These are phyloP conservation scores for Dipteronia dyeriana DNA, from an alignment of 345 rosid species.

Conservation along the genomic window DNA sequence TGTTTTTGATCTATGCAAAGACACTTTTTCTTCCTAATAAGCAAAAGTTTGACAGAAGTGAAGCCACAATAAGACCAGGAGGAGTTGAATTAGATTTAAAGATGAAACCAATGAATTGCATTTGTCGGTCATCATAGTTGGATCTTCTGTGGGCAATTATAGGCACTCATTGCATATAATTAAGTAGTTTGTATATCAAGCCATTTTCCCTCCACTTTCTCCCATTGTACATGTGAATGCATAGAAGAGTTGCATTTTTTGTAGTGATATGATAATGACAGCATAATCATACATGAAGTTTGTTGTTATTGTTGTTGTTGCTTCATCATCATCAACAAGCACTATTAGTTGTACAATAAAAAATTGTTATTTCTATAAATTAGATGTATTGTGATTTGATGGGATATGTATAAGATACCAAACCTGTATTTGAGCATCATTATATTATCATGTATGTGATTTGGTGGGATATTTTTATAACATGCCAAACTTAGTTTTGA, in stretches of 20 bases:
- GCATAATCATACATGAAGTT: not conserved
- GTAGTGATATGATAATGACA: not conserved
- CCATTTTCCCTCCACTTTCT: not conserved
- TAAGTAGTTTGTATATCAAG: not conserved
- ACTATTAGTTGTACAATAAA: not conserved
- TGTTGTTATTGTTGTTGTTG: no score
- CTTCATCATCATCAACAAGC: not conserved
- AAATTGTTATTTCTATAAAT: not conserved
- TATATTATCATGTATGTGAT: not conserved
- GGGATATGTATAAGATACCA: not conserved
- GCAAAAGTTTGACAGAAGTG: not conserved
- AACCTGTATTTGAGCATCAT: not conserved
- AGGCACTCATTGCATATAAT: not conserved
- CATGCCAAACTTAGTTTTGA: not conserved
- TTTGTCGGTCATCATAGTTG: not conserved
- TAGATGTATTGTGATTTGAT: not conserved
- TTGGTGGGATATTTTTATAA: not conserved
- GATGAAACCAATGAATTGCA: not conserved
- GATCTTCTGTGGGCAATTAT: not conserved
- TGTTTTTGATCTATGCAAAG: not conserved
- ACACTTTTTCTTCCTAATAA: not conserved
- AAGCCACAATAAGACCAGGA: not conserved
- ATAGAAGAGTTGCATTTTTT: not conserved
- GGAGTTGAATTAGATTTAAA: not conserved
- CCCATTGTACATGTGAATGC: no score